Base-by-base conservation (phyloP, 1,284 basidiomycete species). In the Schizopora paradoxa region DNA sequence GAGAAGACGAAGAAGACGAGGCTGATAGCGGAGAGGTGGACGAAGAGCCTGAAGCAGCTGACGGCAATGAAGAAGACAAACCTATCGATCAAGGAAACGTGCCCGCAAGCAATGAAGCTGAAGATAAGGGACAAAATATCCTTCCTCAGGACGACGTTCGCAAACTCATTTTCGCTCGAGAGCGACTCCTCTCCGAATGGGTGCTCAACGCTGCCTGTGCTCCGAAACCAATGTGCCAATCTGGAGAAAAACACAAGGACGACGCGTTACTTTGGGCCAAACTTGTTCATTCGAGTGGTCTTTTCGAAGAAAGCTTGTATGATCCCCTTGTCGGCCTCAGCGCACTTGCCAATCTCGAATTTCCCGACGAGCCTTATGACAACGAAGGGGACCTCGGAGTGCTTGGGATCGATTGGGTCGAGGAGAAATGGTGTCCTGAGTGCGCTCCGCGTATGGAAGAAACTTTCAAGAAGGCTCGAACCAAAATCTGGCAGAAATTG, bases 251-350 rank as follows among this genome's bases (percentile, higher is more conserved):
- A 13, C 25, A 39, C 2, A 37, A 51, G 13, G 11, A 18, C 33
- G 6, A 5, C 33, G 34, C 34, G 5, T 44, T 51, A 3, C 49
- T 36, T 6, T 66, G 63, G 63, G 27, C 45, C 2, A 31, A 49
- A 41, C 35, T 52, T 5, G 52, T 66, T 13, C 38, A 58, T 14
- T 36, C 51, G 16, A 52, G 43, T 6, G 52, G 58, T 0, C 28
- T 64, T 16, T 60, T 66, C 47, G 55, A 57, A 21, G 48, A 54
- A 19, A 59, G 57, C 21, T 49, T 60, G 43, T 48, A 52, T 41
- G 66, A 70, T 50, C 61, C 65, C 2, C 53, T 69, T 11, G 52
- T 47, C 18, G 67, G 65, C 2, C 41, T 69, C n/a, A 41, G 59
- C 25, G 44, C 45, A 3, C 54, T 39, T n/a, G 6, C 37, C 6